phyloP scores from a whole-genome alignment of 179 eudicot genomes.

The Kewa caespitosa region DNA sequence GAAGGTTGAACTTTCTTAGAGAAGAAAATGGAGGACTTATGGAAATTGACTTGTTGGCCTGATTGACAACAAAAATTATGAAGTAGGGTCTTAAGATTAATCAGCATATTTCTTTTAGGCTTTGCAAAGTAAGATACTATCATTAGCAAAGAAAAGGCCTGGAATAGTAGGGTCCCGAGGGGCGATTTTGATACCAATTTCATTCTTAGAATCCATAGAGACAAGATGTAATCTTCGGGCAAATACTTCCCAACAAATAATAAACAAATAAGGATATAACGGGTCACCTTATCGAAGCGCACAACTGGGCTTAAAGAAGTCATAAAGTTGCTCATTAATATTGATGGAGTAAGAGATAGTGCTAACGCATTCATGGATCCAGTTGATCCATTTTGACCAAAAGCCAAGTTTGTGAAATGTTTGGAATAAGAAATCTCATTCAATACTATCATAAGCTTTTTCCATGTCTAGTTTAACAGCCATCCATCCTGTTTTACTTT shows the following conservation, averaged over 20 bases:
- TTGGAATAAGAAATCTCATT: neutral
- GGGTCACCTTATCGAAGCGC: neutral
- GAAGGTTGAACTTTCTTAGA: neutral
- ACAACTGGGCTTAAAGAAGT: neutral
- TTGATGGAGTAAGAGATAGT: neutral
- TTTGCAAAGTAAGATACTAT: neutral
- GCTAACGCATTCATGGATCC: neutral
- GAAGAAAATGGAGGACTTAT: neutral
- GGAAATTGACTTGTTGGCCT: neutral
- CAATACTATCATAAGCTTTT: conserved; percentile 7
- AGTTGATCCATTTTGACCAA: neutral
- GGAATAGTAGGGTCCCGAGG: neutral
- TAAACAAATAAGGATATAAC: neutral
- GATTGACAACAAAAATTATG: neutral
- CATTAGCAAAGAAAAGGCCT: neutral
- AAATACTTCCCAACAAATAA: neutral
- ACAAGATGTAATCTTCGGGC: neutral
- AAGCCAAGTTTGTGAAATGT: neutral
- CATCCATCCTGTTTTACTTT: neutral
- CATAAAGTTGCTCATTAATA: neutral
- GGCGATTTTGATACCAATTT: neutral
- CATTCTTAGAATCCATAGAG: neutral
- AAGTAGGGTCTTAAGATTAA: neutral
- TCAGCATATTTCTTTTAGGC: no score
- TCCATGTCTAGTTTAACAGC: conserved; percentile 4